These are phyloP conservation scores for Colletotrichum godetiae DNA, from an alignment of 2,329 filamentous ascomycete genomes.

Conservation along the genomic window DNA sequence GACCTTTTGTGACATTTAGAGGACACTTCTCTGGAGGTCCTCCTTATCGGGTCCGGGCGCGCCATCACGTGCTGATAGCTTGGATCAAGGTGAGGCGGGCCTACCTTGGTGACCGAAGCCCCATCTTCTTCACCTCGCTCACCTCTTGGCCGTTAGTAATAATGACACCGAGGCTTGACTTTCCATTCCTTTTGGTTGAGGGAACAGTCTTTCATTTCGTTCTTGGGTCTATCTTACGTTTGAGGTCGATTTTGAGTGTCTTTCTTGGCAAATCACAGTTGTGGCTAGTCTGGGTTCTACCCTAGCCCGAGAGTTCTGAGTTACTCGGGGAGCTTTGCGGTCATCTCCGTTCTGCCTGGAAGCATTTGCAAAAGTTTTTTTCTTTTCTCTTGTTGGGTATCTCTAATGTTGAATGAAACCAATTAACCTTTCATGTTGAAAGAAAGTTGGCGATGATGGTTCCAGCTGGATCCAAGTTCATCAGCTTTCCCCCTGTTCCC, in stretches of 20 bases:
- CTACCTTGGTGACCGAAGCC: neutral
- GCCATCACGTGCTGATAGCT: conserved; percentile 26
- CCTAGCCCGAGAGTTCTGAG: neutral
- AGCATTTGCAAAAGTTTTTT: neutral
- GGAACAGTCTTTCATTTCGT: neutral
- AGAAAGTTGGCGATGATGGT: neutral
- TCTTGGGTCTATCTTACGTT: neutral
- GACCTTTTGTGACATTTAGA: conserved; percentile 2
- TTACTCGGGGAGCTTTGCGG: neutral
- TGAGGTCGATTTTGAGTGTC: neutral
- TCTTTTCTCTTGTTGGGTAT: neutral
- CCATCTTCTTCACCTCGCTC: neutral
- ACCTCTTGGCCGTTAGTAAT: neutral
- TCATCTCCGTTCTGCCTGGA: neutral
- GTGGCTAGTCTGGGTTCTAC: neutral
- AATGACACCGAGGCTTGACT: neutral
- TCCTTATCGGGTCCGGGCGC: conserved; percentile 14
- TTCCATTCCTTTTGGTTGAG: neutral
- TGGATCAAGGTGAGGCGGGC: neutral
- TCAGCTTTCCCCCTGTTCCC: neutral
- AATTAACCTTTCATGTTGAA: neutral
- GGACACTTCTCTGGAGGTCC: conserved; percentile 28
- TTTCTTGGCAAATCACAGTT: neutral
- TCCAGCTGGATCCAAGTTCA: neutral
- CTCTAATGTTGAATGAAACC: neutral